Base-by-base conservation (phyloP, 1,139 yeast genomes). In the Blastobotrys ciferrii region DNA sequence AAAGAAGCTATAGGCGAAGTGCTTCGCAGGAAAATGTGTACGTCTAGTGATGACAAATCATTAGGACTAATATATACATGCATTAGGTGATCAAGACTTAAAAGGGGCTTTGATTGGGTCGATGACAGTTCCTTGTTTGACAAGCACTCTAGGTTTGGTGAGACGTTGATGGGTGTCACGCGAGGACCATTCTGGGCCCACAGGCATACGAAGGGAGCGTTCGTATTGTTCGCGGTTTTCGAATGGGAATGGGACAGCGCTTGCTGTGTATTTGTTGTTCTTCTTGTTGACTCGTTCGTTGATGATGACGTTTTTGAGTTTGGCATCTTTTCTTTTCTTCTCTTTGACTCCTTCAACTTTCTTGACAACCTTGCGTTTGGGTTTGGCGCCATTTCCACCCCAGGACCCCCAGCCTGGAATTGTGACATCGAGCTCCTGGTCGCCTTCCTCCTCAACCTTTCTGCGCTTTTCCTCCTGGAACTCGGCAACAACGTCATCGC, bases 181-280 rank as follows among this genome's bases (percentile, higher is more conserved):
- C 11, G 95, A 80, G 3, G 94, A 82, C 98, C 98, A 92, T 71
- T 92, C 96, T 68, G 87, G 95, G 30, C 98, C 98, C 53, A 92
- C 74, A n/a, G 98, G 98, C 89, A 89, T 85, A 64, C 96, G 79
- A 61, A 92, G 74, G 2, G 95, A 83, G 64, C 96, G 79, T 68
- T 92, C 98, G 67, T 92, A 94, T 70, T 92, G 98, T 65, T 89
- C 98, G 63, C 84, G 77, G 52, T 84, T 84, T 69, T 92, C 97
- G 67, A 78, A 92, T 50, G 97, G 98, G 77, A 83, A 91, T 28
- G 98, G 98, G 45, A 92, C 96, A 20, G 83, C 81, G 43, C 83
- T 77, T 2, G 96, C 85, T 65, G 84, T 91, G 69, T 87, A 91
- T 67, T 87, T 87, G 64, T 81, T 72, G 62, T 82, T 84, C 76